These are phyloP conservation scores for Scheffersomyces stambukii DNA, from an alignment of 1,139 yeast genomes.

Conservation along the genomic window DNA sequence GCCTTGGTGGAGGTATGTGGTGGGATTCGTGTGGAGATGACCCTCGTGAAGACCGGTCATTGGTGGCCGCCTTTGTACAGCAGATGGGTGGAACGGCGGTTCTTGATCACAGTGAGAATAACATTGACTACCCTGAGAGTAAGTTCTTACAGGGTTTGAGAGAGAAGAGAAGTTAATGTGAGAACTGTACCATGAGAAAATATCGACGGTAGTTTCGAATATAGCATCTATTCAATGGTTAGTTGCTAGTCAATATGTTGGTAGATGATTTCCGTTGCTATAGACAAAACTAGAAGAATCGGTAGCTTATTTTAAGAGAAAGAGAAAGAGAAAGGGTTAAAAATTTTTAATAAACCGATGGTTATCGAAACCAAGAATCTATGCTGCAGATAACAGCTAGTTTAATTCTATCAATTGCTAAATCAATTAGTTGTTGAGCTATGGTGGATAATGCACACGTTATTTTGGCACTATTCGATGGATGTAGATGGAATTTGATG, in stretches of 20 bases:
- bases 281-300: neutral
- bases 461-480: too few species aligned
- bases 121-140: conserved; percentile 15
- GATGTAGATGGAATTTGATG: too few species aligned
- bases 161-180: too few species aligned
- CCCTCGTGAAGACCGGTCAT: conserved; percentile 24
- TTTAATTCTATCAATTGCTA: too few species aligned
- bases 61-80: conserved; percentile 39
- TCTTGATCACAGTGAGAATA: conserved; percentile 15
- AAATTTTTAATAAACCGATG: too few species aligned
- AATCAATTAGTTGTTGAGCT: too few species aligned
- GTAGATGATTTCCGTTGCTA: neutral
- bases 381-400: too few species aligned
- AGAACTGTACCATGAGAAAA: too few species aligned
- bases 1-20: conserved; percentile 85
- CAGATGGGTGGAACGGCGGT: conserved; percentile 31
- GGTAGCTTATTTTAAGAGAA: too few species aligned
- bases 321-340: too few species aligned
- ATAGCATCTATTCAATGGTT: conserved; percentile 1
- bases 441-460: too few species aligned
- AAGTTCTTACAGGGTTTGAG: conserved; percentile 11
- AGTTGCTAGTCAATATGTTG: conserved; percentile 1
- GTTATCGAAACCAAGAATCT: too few species aligned
- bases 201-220: conserved; percentile 5
- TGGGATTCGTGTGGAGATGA: conserved; percentile 89